Evolutionary conservation across 805 yeast species (phyloP).

Genomic region (Barnettozyma salicaria): DNA sequence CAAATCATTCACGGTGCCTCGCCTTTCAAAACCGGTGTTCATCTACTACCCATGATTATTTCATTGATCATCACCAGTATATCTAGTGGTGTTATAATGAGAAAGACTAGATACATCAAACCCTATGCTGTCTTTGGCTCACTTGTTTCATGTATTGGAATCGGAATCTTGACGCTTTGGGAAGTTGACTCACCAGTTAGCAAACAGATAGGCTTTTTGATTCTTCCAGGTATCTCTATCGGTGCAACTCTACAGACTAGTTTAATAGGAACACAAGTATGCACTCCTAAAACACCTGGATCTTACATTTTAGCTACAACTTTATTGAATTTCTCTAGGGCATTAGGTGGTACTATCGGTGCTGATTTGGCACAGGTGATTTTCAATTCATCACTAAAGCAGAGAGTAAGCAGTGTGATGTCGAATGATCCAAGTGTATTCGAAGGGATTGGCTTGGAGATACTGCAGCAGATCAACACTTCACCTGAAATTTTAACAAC

Average conservation of each 20-base stretch:
- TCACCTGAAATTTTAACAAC: constrained; percentile 4
- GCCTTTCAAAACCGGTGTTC: constrained; percentile 20
- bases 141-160: constrained; percentile 29
- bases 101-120: constrained; percentile 31
- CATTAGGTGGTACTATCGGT: constrained; percentile 38
- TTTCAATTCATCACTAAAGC: constrained; percentile 28
- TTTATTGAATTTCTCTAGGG: constrained; percentile 36
- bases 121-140: constrained; percentile 31
- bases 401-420: constrained; percentile 10
- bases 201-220: constrained; percentile 31
- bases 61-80: constrained; percentile 13
- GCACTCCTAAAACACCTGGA: constrained; percentile 45
- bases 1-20: constrained; percentile 37
- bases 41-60: constrained; percentile 19
- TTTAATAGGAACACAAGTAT: constrained; percentile 27
- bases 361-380: constrained; percentile 34
- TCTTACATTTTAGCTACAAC: constrained; percentile 41
- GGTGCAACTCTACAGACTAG: constrained; percentile 33
- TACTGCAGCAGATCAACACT: not conserved
- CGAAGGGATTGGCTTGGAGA: not conserved
- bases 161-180: constrained; percentile 30
- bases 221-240: constrained; percentile 33
- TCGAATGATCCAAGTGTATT: constrained; percentile 4
- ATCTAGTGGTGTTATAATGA: constrained; percentile 27
- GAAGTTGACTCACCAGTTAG: constrained; percentile 26